phyloP scores from a whole-genome alignment of 495 filamentous ascomycete genomes.

The Aspergillus panamensis region DNA sequence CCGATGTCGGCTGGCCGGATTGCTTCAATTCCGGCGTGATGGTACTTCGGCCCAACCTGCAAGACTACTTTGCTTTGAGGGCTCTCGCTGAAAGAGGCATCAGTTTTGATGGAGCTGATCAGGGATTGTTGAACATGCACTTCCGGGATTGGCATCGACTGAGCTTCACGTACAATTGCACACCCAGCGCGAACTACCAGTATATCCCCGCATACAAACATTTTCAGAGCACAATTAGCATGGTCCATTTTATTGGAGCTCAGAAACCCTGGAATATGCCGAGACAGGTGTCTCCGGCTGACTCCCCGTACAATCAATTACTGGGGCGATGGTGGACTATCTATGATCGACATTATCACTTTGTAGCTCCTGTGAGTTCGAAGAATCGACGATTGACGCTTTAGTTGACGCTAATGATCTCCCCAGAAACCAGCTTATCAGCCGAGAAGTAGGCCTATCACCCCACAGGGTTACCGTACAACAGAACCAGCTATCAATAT shows the following conservation, averaged over 20 bases:
- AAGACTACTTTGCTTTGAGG: constrained; percentile 79
- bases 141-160: constrained; percentile 84
- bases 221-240: constrained; percentile 79
- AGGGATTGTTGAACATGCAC: constrained; percentile 93
- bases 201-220: constrained; percentile 92
- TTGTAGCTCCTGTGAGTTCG: constrained; percentile 26
- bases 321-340: constrained; percentile 85
- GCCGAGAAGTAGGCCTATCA: background rate
- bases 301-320: constrained; percentile 75
- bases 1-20: constrained; percentile 98
- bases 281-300: constrained; percentile 52
- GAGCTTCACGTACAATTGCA: constrained; percentile 96
- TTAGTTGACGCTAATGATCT: constrained; percentile 15
- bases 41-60: constrained; percentile 81
- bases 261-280: constrained; percentile 86
- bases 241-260: constrained; percentile 90
- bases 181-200: constrained; percentile 89
- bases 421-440: constrained; percentile 17
- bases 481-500: background rate
- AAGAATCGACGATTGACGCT: background rate
- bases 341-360: constrained; percentile 78
- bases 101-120: constrained; percentile 96
- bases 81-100: constrained; percentile 80
- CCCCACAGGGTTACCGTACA: background rate
- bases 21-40: constrained; percentile 97